phyloP scores from a whole-genome alignment of 1,284 basidiomycete genomes.

The Rhodotorula sp. region DNA sequence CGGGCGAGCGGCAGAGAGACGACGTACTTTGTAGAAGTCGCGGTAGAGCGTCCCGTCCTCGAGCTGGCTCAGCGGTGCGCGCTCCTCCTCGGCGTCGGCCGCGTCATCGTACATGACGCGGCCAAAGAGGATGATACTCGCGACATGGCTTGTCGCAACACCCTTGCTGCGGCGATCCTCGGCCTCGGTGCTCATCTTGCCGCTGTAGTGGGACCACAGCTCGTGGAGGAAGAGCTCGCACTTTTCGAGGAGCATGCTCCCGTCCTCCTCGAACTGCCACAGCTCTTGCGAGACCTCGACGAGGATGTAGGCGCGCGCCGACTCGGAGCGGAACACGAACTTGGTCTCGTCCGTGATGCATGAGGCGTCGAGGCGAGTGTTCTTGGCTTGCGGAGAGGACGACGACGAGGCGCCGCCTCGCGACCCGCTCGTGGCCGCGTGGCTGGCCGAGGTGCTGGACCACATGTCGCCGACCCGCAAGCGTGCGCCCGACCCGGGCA shows the following conservation, averaged over 20 bases:
- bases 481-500: conserved; percentile 68
- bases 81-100: conserved; percentile 68
- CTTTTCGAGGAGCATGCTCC: conserved; percentile 63
- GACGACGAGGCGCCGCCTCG: conserved; percentile 52
- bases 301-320: conserved; percentile 82
- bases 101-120: conserved; percentile 83
- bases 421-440: conserved; percentile 48
- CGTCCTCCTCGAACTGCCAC: conserved; percentile 96
- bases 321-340: conserved; percentile 83
- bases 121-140: conserved; percentile 92
- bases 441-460: conserved; percentile 50
- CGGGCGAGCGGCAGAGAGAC: not conserved
- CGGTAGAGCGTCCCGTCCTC: conserved; percentile 63
- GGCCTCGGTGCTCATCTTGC: conserved; percentile 28
- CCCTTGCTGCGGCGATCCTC: conserved; percentile 29
- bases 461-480: conserved; percentile 79
- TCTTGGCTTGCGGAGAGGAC: conserved; percentile 12
- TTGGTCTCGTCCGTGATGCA: conserved; percentile 82
- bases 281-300: conserved; percentile 91
- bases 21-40: conserved; percentile 66
- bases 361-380: conserved; percentile 58
- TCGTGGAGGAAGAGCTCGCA: conserved; percentile 83
- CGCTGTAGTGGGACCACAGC: conserved; percentile 35
- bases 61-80: conserved; percentile 37
- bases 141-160: conserved; percentile 78